Conservation (phyloP, 257 asterid genomes). For the Henckelia pumila region DNA sequence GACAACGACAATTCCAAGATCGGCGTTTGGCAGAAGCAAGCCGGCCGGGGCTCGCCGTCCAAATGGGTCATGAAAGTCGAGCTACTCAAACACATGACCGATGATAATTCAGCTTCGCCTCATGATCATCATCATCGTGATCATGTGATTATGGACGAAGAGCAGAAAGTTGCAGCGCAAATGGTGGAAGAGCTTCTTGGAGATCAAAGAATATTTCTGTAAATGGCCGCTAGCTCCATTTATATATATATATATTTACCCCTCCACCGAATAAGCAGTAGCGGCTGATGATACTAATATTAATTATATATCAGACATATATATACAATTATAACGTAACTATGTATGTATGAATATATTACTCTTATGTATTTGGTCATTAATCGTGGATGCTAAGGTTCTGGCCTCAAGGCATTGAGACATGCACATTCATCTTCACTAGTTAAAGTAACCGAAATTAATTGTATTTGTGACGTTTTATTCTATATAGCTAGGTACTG, state of each 20-base stretch:
- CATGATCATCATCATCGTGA: background rate
- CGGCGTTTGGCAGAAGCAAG: conserved; percentile 64
- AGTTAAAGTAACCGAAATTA: background rate
- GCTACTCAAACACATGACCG: conserved; percentile 30
- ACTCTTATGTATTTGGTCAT: too few relatives aligned
- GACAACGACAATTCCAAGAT: conserved; percentile 57
- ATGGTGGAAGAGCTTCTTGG: conserved; percentile 55
- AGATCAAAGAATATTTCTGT: background rate
- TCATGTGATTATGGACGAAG: conserved; percentile 32
- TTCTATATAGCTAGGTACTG: background rate
- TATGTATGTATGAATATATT: too few relatives aligned
- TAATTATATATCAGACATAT: too few relatives aligned
- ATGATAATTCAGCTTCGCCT: background rate
- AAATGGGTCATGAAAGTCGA: conserved; percentile 62
- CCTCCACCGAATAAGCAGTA: background rate
- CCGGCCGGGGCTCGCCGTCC: conserved; percentile 42
- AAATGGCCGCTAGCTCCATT: too few relatives aligned
- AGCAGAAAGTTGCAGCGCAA: conserved; percentile 48
- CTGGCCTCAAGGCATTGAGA: too few relatives aligned
- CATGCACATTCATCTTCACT: background rate
- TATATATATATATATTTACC: background rate
- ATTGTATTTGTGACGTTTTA: background rate
- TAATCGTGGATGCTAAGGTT: too few relatives aligned
- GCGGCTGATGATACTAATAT: too few relatives aligned
- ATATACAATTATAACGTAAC: too few relatives aligned